Evolutionary conservation across 1,284 basidiomycete genomes (phyloP), one percentile per base, ranked within the genome.

Genomic region (Boletus semigastroideus): DNA sequence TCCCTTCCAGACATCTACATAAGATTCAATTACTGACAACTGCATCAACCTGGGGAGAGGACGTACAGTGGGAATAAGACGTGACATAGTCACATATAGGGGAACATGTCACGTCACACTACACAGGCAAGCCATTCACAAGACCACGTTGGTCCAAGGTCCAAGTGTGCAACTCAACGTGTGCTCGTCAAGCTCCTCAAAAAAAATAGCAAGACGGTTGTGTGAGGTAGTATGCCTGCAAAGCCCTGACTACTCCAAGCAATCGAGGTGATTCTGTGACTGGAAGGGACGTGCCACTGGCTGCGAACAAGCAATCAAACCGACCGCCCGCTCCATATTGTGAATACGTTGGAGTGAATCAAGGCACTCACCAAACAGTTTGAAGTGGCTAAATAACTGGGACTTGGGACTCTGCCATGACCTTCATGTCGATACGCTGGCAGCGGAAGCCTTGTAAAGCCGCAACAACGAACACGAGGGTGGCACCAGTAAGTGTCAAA

Each of bases 21-120:
- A 22, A 17, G 25, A 52, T 31, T 40, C 13, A 39, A 19, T 39
- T 7, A 45, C 34, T 60, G 41, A 53, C 33, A 2, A 13, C 22
- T 22, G 22, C 5, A 22, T 5, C 22, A 30, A 27, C 39, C 17
- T 22, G 19, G 25, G 17, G 22, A 44, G 37, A 7, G 37, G 27
- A 59, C 51, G 28, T 36, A 43, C 54, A 49, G 50, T 55, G 63
- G 59, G 62, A 62, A 60, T 6, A 16, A 16, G 14, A 1, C n/a
- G 67, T 65, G 67, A 66, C 53, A 37, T 0, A 42, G 63, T 70
- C 58, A 66, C 66, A 46, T 5, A 68, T 41, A 70, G 66, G 67
- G 62, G 65, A 22, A 40, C 0, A 5, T 48, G 64, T 66, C 61
- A 64, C 64, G 37, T 66, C 66, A 69, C 66, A 27, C n/a, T 47